Evolutionary conservation across 257 asterid species (phyloP).

Genomic region (Primulina huaijiensis): DNA sequence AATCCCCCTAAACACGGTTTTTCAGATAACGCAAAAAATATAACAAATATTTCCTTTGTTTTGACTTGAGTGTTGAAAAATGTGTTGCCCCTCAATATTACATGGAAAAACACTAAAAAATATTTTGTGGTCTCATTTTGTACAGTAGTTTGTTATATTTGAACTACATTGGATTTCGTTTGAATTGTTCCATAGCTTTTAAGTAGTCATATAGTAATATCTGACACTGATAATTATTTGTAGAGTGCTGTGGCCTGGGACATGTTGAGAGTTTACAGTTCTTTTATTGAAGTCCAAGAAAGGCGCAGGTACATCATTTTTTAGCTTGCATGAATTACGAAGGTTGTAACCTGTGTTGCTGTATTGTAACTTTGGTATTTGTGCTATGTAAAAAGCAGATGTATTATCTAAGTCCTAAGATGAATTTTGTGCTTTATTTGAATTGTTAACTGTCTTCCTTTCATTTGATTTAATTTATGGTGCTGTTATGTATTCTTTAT

Average conservation of each 20-base stretch:
- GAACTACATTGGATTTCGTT: neutral
- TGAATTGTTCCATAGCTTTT: neutral
- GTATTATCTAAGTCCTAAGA: neutral
- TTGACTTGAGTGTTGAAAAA: neutral
- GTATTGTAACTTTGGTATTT: slow-evolving; percentile 6
- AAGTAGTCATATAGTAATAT: slow-evolving; percentile 14
- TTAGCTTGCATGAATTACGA: slow-evolving; percentile 1
- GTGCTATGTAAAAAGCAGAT: neutral
- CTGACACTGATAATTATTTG: slow-evolving; percentile 29
- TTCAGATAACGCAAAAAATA: neutral
- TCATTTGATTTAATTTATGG: neutral
- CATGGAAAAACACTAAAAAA: neutral
- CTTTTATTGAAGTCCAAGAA: slow-evolving; percentile 81
- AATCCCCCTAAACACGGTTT: neutral
- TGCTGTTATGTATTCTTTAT: slow-evolving; percentile 9
- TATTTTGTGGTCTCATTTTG: neutral
- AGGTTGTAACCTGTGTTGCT: slow-evolving; percentile 16
- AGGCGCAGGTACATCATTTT: slow-evolving; percentile 59
- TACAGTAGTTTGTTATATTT: neutral
- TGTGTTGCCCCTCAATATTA: neutral
- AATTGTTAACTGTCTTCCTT: too few species aligned
- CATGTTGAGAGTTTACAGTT: slow-evolving; percentile 83
- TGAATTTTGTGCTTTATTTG: neutral
- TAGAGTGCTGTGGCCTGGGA: slow-evolving; percentile 99
- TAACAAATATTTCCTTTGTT: neutral